A percentile compares a stretch with the other conserved stretches of the same genome.
Evolutionary conservation across 2,329 filamentous ascomycete genomes (phyloP).

Genomic region (Aureobasidium sp.): DNA sequence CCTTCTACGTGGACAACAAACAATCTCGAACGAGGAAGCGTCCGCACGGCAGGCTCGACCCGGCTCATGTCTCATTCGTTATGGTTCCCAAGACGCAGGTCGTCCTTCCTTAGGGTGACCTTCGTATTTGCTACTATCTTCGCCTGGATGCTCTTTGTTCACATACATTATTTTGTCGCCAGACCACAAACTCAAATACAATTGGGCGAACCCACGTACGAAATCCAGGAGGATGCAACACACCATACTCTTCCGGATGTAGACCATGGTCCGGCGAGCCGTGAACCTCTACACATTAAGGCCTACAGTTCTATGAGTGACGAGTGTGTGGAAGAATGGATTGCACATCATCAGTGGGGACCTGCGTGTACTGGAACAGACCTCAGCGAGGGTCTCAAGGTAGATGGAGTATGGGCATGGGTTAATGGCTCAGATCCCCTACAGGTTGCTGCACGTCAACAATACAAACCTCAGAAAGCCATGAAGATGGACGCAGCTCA

Average conservation of each 20-base stretch:
- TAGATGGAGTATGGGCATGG: conserved; percentile 5
- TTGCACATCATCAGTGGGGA: background rate
- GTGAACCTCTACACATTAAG: background rate
- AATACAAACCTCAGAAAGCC: background rate
- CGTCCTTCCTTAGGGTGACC: background rate
- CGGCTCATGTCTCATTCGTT: background rate
- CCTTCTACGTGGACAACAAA: background rate
- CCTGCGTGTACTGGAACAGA: background rate
- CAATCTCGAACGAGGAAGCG: background rate
- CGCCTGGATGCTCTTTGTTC: background rate
- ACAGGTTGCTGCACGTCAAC: background rate
- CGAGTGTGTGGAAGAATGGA: background rate
- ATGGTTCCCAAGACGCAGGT: background rate
- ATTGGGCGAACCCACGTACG: background rate
- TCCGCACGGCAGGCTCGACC: background rate
- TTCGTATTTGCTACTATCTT: background rate
- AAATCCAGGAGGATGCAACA: background rate
- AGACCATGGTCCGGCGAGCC: background rate
- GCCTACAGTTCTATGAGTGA: background rate
- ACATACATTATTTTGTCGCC: background rate
- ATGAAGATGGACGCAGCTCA: background rate
- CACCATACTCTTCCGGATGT: background rate
- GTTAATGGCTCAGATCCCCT: background rate
- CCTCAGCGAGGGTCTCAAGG: background rate
- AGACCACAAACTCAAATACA: background rate